Percentiles rank a stretch among this genome's conserved stretches.
Evolutionary conservation across 108 stramenopile genomes (phyloP).

Genomic region (Discostella stelligeroides): DNA sequence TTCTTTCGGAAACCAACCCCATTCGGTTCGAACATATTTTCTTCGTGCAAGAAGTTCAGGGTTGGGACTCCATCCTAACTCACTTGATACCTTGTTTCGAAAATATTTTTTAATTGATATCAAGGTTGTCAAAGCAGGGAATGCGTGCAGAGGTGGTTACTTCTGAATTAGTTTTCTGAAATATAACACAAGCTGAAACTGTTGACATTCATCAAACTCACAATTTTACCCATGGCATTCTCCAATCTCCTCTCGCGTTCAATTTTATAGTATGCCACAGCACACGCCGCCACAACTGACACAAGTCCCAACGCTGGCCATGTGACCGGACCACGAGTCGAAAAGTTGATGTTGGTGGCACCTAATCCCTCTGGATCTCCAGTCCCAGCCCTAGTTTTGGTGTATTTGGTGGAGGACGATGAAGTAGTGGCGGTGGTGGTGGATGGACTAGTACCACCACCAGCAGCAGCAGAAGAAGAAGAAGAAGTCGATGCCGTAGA

Average conservation of each 20-base stretch:
- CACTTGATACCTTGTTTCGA: conserved; percentile 67
- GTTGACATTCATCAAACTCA: conserved; percentile 26
- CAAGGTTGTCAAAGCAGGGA: background rate
- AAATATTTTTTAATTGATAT: no score
- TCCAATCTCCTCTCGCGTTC: conserved; percentile 88
- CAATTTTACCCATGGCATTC: conserved; percentile 88
- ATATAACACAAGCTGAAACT: no score
- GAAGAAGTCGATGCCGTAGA: conserved; percentile 5
- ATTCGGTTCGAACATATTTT: conserved; percentile 73
- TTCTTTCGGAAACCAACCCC: conserved; percentile 89
- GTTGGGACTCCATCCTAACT: conserved; percentile 86
- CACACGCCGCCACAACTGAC: conserved; percentile 77
- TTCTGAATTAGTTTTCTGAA: background rate
- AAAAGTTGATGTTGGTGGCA: conserved; percentile 10
- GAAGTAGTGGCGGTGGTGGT: conserved; percentile 11
- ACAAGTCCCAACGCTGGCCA: conserved; percentile 85
- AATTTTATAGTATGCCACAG: conserved; percentile 84
- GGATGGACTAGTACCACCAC: no score
- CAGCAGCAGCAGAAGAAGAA: conserved; percentile 8
- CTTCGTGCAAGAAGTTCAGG: conserved; percentile 84
- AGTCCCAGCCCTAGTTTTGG: conserved; percentile 54
- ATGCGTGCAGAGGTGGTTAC: no score
- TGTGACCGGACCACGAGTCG: conserved; percentile 72
- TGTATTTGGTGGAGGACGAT: conserved; percentile 34
- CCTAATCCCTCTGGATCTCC: conserved; percentile 41